Conservation (phyloP, 345 rosid genomes). For the Euphorbia pulcherrima region DNA sequence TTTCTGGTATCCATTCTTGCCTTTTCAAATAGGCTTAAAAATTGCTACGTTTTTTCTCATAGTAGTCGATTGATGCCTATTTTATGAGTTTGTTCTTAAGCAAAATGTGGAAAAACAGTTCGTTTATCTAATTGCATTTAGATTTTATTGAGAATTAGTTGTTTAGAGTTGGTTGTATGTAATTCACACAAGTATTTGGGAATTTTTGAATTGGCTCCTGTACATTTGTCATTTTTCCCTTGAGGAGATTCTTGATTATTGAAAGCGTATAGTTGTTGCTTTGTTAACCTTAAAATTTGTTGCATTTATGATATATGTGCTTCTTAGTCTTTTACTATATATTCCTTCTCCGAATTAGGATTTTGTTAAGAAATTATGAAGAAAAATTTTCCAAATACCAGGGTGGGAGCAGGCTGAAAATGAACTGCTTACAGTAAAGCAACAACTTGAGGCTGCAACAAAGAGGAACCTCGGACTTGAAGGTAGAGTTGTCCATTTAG, state of each 20-base stretch:
- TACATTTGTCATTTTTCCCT: background rate
- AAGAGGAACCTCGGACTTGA: constrained; percentile 51
- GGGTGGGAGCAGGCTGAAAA: constrained; percentile 97
- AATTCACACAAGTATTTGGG: background rate
- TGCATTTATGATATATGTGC: background rate
- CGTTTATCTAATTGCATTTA: background rate
- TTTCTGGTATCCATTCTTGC: constrained; percentile 56
- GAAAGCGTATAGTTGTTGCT: no score
- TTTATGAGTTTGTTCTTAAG: background rate
- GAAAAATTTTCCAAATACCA: constrained; percentile 22
- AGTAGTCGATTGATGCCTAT: background rate
- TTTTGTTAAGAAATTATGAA: background rate
- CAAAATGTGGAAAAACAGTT: background rate
- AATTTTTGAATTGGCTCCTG: background rate
- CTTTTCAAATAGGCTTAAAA: background rate
- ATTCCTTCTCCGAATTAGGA: background rate
- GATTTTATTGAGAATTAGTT: background rate
- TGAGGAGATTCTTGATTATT: background rate
- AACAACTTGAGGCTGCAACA: constrained; percentile 53
- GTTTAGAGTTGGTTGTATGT: background rate
- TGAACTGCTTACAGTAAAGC: constrained; percentile 52
- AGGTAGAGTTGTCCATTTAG: constrained; percentile 76
- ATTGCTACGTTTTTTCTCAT: background rate
- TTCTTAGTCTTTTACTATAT: background rate
- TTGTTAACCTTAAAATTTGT: background rate